Percentiles rank a stretch among this genome's conserved stretches.
Conservation (phyloP, 352 stramenopile species). For the Phytopythium chamaehyphon region DNA sequence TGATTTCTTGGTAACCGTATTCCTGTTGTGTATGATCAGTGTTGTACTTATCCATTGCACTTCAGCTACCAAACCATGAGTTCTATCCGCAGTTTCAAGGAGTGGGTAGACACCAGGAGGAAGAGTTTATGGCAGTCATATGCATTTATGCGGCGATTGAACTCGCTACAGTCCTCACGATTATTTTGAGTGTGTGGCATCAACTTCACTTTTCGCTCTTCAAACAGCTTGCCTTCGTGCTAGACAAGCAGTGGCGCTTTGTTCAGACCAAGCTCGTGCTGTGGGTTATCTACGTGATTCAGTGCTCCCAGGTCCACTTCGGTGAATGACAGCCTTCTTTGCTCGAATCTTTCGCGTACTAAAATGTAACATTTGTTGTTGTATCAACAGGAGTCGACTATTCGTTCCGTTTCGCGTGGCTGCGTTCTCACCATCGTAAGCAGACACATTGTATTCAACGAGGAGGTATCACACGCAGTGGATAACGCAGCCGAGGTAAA, state of each 20-base stretch:
- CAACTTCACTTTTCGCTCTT: slow-evolving; percentile 17
- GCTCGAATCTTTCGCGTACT: neutral
- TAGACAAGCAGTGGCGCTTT: slow-evolving; percentile 16
- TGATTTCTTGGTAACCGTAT: slow-evolving; percentile 1
- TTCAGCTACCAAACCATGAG: slow-evolving; percentile 21
- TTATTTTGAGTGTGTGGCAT: slow-evolving; percentile 11
- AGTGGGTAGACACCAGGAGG: slow-evolving; percentile 8
- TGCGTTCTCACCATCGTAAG: neutral
- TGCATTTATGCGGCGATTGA: slow-evolving; percentile 14
- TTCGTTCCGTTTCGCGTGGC: slow-evolving; percentile 12
- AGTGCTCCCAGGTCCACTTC: slow-evolving; percentile 14
- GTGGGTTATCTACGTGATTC: slow-evolving; percentile 20
- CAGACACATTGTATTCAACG: too few species aligned
- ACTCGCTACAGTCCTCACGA: slow-evolving; percentile 10
- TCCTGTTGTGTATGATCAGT: neutral
- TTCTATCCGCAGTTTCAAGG: slow-evolving; percentile 24
- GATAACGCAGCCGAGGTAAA: too few species aligned
- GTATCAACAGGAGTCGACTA: slow-evolving; percentile 6
- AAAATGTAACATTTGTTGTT: neutral
- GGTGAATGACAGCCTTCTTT: slow-evolving; percentile 8
- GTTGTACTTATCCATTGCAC: slow-evolving; percentile 3
- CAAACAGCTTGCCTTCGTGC: slow-evolving; percentile 17
- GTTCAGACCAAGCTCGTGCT: slow-evolving; percentile 22
- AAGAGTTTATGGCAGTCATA: slow-evolving; percentile 7
- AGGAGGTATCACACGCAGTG: too few species aligned